Conservation (phyloP, 768 basidiomycete genomes). For the Podaxis pistillaris region DNA sequence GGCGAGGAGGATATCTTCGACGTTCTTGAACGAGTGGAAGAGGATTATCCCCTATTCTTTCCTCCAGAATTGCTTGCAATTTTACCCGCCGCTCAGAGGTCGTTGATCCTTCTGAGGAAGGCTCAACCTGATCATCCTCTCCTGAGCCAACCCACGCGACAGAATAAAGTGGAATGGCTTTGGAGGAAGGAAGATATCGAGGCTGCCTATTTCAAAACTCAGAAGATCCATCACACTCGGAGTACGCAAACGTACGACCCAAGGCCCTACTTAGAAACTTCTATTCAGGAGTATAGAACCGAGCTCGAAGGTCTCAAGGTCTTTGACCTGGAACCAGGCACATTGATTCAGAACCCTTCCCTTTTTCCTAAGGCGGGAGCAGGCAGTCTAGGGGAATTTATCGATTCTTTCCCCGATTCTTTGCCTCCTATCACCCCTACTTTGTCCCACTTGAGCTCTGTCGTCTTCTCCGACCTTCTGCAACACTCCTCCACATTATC, state of each 20-base stretch:
- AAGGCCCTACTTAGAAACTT: background rate
- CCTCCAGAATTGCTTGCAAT: slow-evolving; percentile 45
- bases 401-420: slow-evolving; percentile 52
- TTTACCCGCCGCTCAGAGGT: slow-evolving; percentile 66
- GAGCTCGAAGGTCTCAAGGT: slow-evolving; percentile 46
- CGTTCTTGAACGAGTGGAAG: slow-evolving; percentile 32
- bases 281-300: slow-evolving; percentile 25
- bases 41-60: slow-evolving; percentile 65
- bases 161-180: slow-evolving; percentile 50
- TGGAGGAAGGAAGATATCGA: slow-evolving; percentile 59
- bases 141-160: slow-evolving; percentile 30
- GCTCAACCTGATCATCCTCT: slow-evolving; percentile 67
- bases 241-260: background rate
- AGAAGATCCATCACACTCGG: slow-evolving; percentile 3
- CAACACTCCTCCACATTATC: slow-evolving; percentile 65
- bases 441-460: slow-evolving; percentile 56
- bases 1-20: slow-evolving; percentile 40
- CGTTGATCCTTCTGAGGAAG: slow-evolving; percentile 59
- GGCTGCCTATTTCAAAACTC: slow-evolving; percentile 38
- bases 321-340: slow-evolving; percentile 70
- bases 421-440: slow-evolving; percentile 68
- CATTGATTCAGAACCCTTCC: slow-evolving; percentile 26
- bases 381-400: slow-evolving; percentile 42
- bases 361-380: slow-evolving; percentile 26
- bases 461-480: slow-evolving; percentile 61